Conservation (phyloP, 306 rosid species). For the Trifolium fragiferum region DNA sequence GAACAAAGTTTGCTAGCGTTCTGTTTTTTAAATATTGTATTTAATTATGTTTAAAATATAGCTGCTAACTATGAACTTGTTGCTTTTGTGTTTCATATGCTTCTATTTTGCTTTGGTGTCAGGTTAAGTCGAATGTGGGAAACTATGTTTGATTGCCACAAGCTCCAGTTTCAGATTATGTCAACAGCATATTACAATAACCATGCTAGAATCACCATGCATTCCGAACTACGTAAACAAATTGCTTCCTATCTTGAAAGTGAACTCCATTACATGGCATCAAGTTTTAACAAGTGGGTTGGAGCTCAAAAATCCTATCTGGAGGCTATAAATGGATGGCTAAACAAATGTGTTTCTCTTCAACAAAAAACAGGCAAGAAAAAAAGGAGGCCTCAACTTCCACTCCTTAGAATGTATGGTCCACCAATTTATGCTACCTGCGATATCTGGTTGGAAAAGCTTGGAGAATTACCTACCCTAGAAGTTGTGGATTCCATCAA, state of each 20-base stretch:
- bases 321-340: conserved; percentile 74
- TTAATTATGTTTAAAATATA: neutral
- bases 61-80: conserved; percentile 20
- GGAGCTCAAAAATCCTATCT: conserved; percentile 75
- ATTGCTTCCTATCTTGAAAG: conserved; percentile 64
- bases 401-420: conserved; percentile 47
- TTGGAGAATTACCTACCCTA: conserved; percentile 44
- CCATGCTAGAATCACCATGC: conserved; percentile 52
- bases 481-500: conserved; percentile 65
- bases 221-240: conserved; percentile 66
- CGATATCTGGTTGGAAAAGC: conserved; percentile 67
- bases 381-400: conserved; percentile 47
- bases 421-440: conserved; percentile 84
- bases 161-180: conserved; percentile 69
- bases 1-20: conserved; percentile 5
- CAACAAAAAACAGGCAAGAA: conserved; percentile 59
- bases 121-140: conserved; percentile 98
- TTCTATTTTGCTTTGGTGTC: conserved; percentile 39
- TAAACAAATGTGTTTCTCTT: conserved; percentile 65
- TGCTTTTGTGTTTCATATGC: conserved; percentile 29
- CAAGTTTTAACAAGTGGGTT: conserved; percentile 78
- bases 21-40: conserved; percentile 11
- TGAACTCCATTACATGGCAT: conserved; percentile 64
- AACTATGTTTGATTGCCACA: conserved; percentile 85
- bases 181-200: conserved; percentile 53